These are phyloP conservation scores for Jatropha podagrica DNA, from an alignment of 441 rosid species.

Conservation along the genomic window DNA sequence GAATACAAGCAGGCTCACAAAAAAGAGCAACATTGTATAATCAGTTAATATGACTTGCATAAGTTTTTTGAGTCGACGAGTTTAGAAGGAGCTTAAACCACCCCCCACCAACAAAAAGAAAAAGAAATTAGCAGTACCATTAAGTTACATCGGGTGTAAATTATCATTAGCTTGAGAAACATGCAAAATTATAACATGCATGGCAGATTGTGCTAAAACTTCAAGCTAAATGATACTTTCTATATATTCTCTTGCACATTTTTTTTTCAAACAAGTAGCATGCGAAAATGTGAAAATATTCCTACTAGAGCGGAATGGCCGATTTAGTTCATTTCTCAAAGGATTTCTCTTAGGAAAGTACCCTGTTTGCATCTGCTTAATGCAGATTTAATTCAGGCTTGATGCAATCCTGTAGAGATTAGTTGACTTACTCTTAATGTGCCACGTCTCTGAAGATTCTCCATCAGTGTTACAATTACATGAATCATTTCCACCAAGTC, in stretches of 20 bases:
- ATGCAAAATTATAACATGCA: neutral
- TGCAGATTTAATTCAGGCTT: neutral
- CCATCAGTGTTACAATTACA: constrained; percentile 70
- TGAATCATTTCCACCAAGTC: constrained; percentile 85
- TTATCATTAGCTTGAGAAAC: neutral
- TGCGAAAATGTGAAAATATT: neutral
- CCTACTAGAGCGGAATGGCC: neutral
- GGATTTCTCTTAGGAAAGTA: neutral
- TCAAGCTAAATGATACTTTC: neutral
- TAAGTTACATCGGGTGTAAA: neutral
- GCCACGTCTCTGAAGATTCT: constrained; percentile 91
- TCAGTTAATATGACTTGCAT: neutral
- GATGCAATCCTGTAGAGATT: constrained; percentile 17
- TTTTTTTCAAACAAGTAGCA: neutral
- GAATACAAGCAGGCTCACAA: constrained; percentile 3
- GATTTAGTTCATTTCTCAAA: neutral
- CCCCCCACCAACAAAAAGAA: too few species aligned
- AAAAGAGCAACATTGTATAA: neutral
- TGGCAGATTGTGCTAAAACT: neutral
- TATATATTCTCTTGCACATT: neutral
- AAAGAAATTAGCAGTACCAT: neutral
- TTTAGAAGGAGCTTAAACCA: neutral
- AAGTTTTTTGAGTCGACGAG: neutral
- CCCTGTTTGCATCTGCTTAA: neutral
- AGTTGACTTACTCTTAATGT: constrained; percentile 74